Evolutionary conservation across 1,284 basidiomycete genomes (phyloP).

Genomic region (Ganoderma boninense): DNA sequence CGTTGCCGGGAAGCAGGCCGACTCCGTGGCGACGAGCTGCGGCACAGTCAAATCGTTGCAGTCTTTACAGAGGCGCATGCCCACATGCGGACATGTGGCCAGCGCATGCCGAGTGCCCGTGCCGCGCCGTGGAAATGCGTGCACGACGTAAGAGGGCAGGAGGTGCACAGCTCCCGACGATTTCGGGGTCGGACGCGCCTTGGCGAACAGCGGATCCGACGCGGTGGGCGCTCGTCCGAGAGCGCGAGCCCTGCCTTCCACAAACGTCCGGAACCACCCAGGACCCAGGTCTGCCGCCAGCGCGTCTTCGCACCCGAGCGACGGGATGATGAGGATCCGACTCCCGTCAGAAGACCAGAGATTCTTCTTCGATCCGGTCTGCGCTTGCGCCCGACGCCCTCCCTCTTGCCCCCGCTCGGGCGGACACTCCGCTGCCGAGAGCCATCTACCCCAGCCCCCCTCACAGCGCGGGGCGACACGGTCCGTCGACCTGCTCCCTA

Average conservation of each 20-base stretch:
- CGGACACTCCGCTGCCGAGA: background rate
- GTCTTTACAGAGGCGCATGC: background rate
- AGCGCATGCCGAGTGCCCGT: background rate
- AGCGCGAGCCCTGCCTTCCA: background rate
- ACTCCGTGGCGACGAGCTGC: background rate
- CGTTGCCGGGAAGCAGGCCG: background rate
- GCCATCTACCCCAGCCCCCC: background rate
- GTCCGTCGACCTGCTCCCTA: too few species aligned
- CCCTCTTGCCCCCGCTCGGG: background rate
- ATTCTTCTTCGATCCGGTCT: background rate
- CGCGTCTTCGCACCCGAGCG: background rate
- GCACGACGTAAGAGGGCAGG: background rate
- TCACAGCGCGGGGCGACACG: background rate
- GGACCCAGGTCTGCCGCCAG: too few species aligned
- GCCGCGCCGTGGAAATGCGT: background rate
- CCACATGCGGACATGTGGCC: background rate
- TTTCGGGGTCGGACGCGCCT: background rate
- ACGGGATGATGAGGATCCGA: background rate
- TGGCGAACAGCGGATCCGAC: background rate
- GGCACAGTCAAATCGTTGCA: background rate
- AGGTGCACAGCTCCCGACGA: conserved; percentile 2
- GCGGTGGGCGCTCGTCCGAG: background rate
- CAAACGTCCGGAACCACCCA: background rate
- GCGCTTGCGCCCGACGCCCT: background rate
- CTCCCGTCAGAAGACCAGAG: background rate